Conservation (phyloP, 768 basidiomycete species). For the Naganishia randhawae region DNA sequence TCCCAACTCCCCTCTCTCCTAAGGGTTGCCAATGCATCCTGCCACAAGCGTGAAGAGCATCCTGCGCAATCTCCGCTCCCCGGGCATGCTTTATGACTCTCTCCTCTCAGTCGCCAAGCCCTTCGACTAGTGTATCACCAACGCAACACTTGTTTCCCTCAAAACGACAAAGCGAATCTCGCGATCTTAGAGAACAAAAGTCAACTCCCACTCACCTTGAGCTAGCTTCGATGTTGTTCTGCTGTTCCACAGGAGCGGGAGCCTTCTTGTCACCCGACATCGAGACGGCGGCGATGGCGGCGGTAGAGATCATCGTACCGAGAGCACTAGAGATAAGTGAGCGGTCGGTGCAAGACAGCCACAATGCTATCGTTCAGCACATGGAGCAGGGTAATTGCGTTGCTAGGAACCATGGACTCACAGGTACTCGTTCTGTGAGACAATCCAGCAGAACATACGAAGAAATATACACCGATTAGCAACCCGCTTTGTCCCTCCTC, state of each 20-base stretch:
- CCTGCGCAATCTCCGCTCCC: neutral
- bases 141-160: neutral
- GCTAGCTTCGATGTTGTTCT: slow-evolving; percentile 28
- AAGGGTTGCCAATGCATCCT: no score
- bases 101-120: neutral
- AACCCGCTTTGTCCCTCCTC: neutral
- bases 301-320: slow-evolving; percentile 44
- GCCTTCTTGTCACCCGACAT: slow-evolving; percentile 36
- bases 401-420: slow-evolving; percentile 26
- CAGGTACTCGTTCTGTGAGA: slow-evolving; percentile 50
- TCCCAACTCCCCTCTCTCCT: no score
- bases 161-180: neutral
- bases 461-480: neutral
- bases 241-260: slow-evolving; percentile 26
- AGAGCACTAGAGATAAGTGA: slow-evolving; percentile 38
- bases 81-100: neutral
- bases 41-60: neutral
- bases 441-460: neutral
- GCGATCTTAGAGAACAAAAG: neutral
- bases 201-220: slow-evolving; percentile 33
- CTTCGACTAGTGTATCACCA: neutral
- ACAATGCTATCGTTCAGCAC: neutral
- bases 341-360: neutral
- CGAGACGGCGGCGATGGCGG: slow-evolving; percentile 36
- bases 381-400: neutral